Percentiles rank a stretch among this genome's conserved stretches.
Conservation (phyloP, 202 grass and related monocot species). For the Carex sylvatica region DNA sequence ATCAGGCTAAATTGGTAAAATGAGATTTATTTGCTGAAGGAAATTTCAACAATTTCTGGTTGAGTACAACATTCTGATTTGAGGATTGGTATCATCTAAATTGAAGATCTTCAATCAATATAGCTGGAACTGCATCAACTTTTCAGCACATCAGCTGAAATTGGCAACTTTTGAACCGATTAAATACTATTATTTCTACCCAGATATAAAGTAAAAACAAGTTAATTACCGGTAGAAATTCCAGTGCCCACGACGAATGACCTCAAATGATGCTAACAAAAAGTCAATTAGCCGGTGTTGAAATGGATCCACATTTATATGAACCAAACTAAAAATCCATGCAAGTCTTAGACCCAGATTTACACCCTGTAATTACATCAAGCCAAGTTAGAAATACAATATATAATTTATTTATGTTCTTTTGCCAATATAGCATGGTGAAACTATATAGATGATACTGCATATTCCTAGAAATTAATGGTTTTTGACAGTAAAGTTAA, state of each 20-base stretch:
- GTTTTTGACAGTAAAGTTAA: neutral
- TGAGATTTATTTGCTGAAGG: neutral
- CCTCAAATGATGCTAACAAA: conserved; percentile 32
- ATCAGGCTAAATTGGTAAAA: neutral
- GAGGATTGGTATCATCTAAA: neutral
- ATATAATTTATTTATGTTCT: neutral
- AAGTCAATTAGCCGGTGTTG: conserved; percentile 35
- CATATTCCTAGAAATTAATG: neutral
- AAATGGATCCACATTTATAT: conserved; percentile 21
- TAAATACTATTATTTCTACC: neutral
- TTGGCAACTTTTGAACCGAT: neutral
- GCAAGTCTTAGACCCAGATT: conserved; percentile 37
- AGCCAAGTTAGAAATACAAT: neutral
- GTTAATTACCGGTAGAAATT: conserved; percentile 38
- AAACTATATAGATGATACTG: neutral
- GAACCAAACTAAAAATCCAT: conserved; percentile 37
- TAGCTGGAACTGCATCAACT: neutral
- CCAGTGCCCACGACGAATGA: conserved; percentile 39
- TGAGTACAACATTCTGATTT: neutral
- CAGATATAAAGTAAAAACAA: neutral
- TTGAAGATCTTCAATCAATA: neutral
- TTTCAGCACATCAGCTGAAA: neutral
- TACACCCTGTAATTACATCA: conserved; percentile 23
- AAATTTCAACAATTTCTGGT: neutral
- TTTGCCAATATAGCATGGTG: neutral